A percentile compares a stretch with the other conserved stretches of the same genome.
Conservation (phyloP, 306 rosid genomes). For the Vachellia collinsii region DNA sequence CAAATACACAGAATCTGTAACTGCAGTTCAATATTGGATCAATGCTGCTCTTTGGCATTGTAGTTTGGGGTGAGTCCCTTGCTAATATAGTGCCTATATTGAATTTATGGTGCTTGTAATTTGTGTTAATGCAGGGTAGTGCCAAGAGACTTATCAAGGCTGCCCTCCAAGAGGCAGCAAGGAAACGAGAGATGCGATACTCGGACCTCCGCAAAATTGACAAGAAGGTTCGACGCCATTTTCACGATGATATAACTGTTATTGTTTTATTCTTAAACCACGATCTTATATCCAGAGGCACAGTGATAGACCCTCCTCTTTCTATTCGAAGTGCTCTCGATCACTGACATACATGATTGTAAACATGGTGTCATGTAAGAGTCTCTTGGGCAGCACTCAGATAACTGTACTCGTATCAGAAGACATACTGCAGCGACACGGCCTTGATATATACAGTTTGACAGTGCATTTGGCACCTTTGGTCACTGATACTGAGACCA, state of each 20-base stretch:
- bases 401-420: slow-evolving; percentile 24
- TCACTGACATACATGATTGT: slow-evolving; percentile 45
- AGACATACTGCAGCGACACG: slow-evolving; percentile 14
- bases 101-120: slow-evolving; percentile 24
- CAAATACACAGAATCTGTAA: neutral
- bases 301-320: slow-evolving; percentile 51
- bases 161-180: slow-evolving; percentile 89
- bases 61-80: slow-evolving; percentile 5
- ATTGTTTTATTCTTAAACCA: slow-evolving; percentile 85
- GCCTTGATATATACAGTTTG: slow-evolving; percentile 34
- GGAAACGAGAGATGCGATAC: slow-evolving; percentile 85
- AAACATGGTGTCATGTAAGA: slow-evolving; percentile 38
- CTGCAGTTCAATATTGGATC: neutral
- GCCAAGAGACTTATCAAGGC: slow-evolving; percentile 88
- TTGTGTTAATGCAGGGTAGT: slow-evolving; percentile 73
- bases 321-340: slow-evolving; percentile 63
- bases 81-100: neutral
- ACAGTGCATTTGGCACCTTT: slow-evolving; percentile 26
- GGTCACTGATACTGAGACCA: slow-evolving; percentile 30
- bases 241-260: slow-evolving; percentile 81
- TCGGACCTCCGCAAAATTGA: slow-evolving; percentile 73
- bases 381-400: slow-evolving; percentile 18
- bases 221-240: slow-evolving; percentile 87
- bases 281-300: slow-evolving; percentile 67
- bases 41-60: slow-evolving; percentile 16